Evolutionary conservation across 2,329 filamentous ascomycete genomes (phyloP).

Genomic region (Botrytis galanthina): DNA sequence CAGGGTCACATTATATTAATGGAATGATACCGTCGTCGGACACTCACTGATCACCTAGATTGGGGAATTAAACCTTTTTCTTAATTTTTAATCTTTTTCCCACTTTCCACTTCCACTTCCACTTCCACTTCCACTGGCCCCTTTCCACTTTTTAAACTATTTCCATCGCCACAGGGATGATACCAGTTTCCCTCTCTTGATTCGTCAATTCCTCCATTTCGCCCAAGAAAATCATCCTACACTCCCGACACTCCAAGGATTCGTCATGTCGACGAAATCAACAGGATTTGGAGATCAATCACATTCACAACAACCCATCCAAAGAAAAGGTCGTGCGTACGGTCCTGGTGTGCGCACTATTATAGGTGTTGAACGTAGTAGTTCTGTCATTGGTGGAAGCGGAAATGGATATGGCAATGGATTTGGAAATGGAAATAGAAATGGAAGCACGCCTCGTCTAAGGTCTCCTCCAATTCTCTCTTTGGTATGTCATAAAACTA

Average conservation of each 20-base stretch:
- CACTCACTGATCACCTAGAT: neutral
- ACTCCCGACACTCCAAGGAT: neutral
- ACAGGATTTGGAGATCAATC: neutral
- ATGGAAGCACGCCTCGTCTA: neutral
- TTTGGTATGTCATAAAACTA: slow-evolving; percentile 17
- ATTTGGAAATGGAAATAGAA: neutral
- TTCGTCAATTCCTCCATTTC: neutral
- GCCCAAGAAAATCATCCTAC: neutral
- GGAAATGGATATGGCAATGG: neutral
- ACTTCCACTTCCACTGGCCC: neutral
- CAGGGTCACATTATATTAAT: neutral
- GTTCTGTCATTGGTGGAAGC: neutral
- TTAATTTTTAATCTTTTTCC: neutral
- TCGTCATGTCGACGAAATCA: slow-evolving; percentile 9
- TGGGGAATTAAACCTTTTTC: neutral
- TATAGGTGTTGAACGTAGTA: neutral
- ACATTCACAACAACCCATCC: slow-evolving; percentile 2
- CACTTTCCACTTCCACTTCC: neutral
- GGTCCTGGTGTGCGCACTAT: neutral
- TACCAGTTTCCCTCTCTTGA: neutral
- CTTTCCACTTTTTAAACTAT: neutral
- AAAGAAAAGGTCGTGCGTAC: slow-evolving; percentile 3
- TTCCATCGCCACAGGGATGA: neutral
- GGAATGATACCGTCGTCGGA: neutral
- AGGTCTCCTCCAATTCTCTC: slow-evolving; percentile 17